Percentiles rank a stretch among this genome's conserved stretches.
phyloP scores from a whole-genome alignment of 2,329 filamentous ascomycete genomes.

The Dryadomyces quercivorus region DNA sequence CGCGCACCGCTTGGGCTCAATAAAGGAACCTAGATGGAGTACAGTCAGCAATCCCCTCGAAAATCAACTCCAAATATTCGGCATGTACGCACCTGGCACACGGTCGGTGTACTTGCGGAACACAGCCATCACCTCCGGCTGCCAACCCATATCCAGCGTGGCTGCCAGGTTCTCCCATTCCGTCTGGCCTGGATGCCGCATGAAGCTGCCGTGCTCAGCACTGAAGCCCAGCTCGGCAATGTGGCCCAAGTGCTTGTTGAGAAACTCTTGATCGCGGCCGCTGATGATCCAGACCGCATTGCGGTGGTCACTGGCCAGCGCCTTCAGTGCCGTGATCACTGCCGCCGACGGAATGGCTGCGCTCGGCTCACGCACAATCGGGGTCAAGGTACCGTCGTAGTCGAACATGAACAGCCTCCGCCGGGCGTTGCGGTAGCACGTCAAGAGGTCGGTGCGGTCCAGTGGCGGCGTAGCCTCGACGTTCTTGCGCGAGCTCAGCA shows the following conservation, averaged over 20 bases:
- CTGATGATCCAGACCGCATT: constrained; percentile 99
- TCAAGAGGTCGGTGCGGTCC: constrained; percentile 59
- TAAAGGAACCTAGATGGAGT: constrained; percentile 76
- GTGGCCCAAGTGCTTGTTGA: constrained; percentile 85
- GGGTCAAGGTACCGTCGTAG: constrained; percentile 92
- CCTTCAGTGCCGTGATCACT: constrained; percentile 67
- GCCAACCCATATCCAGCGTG: constrained; percentile 84
- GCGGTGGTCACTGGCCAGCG: constrained; percentile 63
- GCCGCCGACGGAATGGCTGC: constrained; percentile 79
- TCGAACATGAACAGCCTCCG: constrained; percentile 96
- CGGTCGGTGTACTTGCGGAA: constrained; percentile 84
- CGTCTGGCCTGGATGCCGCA: constrained; percentile 63
- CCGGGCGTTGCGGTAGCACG: constrained; percentile 60
- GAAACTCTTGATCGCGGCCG: constrained; percentile 82
- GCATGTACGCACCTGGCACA: constrained; percentile 66
- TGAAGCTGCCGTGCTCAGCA: constrained; percentile 94
- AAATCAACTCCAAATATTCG: no score
- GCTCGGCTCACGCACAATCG: constrained; percentile 84
- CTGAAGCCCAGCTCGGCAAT: constrained; percentile 83
- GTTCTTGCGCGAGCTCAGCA: constrained; percentile 65
- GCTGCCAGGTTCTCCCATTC: constrained; percentile 86
- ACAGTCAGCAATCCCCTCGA: not conserved
- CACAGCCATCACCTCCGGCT: constrained; percentile 67
- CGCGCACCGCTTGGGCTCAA: constrained; percentile 88
- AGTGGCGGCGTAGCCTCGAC: constrained; percentile 69